These are phyloP conservation scores for Prunus yedoensis DNA, from an alignment of 331 rosid species.

Conservation along the genomic window DNA sequence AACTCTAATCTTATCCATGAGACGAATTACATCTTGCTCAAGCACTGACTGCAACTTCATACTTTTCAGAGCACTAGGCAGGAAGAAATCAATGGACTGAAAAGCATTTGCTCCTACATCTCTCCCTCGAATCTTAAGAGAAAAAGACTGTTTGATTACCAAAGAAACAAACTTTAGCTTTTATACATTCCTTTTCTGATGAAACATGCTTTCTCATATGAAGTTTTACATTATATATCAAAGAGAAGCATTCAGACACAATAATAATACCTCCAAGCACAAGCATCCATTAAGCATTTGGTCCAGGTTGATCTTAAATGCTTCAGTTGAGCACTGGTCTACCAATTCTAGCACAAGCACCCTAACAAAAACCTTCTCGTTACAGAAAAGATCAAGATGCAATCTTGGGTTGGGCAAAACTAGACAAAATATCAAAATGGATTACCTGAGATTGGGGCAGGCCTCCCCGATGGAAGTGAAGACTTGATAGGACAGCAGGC, in stretches of 20 bases:
- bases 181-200: background rate
- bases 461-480: no score
- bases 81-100: slow-evolving; percentile 9
- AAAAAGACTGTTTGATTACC: slow-evolving; percentile 17
- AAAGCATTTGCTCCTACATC: slow-evolving; percentile 12
- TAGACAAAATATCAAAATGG: no score
- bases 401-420: background rate
- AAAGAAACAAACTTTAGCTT: background rate
- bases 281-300: slow-evolving; percentile 20
- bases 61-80: slow-evolving; percentile 28
- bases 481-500: no score
- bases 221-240: background rate
- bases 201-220: background rate
- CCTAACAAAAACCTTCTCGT: slow-evolving; percentile 12
- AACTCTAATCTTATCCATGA: slow-evolving; percentile 12
- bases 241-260: background rate
- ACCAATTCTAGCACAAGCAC: slow-evolving; percentile 31
- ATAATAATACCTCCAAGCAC: slow-evolving; percentile 23
- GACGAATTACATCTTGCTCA: slow-evolving; percentile 16
- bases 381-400: slow-evolving; percentile 3
- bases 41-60: slow-evolving; percentile 35
- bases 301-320: slow-evolving; percentile 21
- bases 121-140: slow-evolving; percentile 34
- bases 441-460: no score
- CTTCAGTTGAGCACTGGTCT: no score